Evolutionary conservation across 23 red algal genomes (phyloP).

Genomic region (Gracilaria gracilis): DNA sequence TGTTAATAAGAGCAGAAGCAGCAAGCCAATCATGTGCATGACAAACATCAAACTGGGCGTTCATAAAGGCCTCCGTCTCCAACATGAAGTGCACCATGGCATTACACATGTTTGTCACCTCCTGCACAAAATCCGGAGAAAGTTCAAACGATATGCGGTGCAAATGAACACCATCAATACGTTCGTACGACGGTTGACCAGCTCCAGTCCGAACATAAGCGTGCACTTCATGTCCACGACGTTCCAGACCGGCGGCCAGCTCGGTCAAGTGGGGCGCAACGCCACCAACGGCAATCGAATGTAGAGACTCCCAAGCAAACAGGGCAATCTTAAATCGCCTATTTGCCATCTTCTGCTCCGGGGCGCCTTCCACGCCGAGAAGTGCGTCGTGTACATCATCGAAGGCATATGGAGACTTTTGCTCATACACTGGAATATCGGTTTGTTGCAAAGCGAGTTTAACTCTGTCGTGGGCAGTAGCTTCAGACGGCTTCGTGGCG

Average conservation of each 20-base stretch:
- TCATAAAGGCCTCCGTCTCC: slow-evolving; percentile 94
- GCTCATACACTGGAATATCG: neutral
- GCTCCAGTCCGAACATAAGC: slow-evolving; percentile 86
- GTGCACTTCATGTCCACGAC: slow-evolving; percentile 94
- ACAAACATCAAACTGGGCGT: slow-evolving; percentile 83
- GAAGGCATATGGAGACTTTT: slow-evolving; percentile 50
- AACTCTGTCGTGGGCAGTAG: neutral
- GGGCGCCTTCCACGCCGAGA: neutral
- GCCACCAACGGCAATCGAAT: slow-evolving; percentile 90
- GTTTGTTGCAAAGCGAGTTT: neutral
- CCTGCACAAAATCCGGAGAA: slow-evolving; percentile 91
- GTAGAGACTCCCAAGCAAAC: slow-evolving; percentile 93
- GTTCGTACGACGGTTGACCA: slow-evolving; percentile 83
- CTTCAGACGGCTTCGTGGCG: neutral
- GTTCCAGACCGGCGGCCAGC: slow-evolving; percentile 88
- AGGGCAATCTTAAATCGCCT: slow-evolving; percentile 84
- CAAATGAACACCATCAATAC: slow-evolving; percentile 92
- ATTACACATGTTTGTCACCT: slow-evolving; percentile 92
- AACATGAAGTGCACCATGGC: slow-evolving; percentile 93
- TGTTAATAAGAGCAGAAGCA: slow-evolving; percentile 84
- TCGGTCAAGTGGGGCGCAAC: slow-evolving; percentile 94
- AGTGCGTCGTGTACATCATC: slow-evolving; percentile 53
- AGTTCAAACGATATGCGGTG: slow-evolving; percentile 88
- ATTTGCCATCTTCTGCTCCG: slow-evolving; percentile 35
- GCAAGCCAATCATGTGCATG: slow-evolving; percentile 97